These are phyloP conservation scores for Celoporthe dispersa DNA, from an alignment of 2,329 filamentous ascomycete genomes.

Conservation along the genomic window DNA sequence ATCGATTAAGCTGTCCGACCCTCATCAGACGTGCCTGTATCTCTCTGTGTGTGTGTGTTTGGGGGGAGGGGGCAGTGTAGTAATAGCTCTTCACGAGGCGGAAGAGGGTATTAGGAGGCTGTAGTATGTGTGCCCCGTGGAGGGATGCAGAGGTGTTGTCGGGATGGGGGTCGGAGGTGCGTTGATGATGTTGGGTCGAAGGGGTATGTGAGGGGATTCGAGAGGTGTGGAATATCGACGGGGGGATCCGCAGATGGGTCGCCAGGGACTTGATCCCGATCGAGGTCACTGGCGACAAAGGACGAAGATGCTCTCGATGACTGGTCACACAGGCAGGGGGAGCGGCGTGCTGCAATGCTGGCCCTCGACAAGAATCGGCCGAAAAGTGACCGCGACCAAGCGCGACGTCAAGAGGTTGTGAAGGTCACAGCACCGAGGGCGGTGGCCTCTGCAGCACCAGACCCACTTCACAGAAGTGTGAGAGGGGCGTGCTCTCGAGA, in stretches of 20 bases:
- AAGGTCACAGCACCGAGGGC: slow-evolving; percentile 13
- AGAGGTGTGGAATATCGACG: slow-evolving; percentile 7
- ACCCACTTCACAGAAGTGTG: slow-evolving; percentile 20
- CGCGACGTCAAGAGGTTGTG: slow-evolving; percentile 21
- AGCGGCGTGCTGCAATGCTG: not conserved
- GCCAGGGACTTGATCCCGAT: not conserved
- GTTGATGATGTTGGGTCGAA: slow-evolving; percentile 11
- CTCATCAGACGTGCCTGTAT: slow-evolving; percentile 45
- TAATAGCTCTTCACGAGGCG: slow-evolving; percentile 20
- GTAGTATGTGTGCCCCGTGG: slow-evolving; percentile 24
- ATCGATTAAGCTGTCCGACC: slow-evolving; percentile 72
- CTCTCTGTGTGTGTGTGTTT: not conserved
- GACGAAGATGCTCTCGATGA: slow-evolving; percentile 14
- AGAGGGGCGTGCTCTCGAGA: slow-evolving; percentile 1
- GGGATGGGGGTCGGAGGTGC: slow-evolving; percentile 15
- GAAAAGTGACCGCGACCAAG: slow-evolving; percentile 21
- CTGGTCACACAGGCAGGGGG: slow-evolving; percentile 10
- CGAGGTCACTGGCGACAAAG: not conserved
- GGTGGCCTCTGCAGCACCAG: slow-evolving; percentile 21
- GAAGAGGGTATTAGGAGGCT: slow-evolving; percentile 25
- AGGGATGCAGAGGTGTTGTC: slow-evolving; percentile 25
- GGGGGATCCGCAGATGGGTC: slow-evolving; percentile 5
- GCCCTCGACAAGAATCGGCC: slow-evolving; percentile 10
- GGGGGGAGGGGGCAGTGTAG: slow-evolving; percentile 18
- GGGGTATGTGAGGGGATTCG: slow-evolving; percentile 6